A percentile compares a stretch with the other conserved stretches of the same genome.
phyloP scores from a whole-genome alignment of 129 eudicot species.

The Artemisia annua region DNA sequence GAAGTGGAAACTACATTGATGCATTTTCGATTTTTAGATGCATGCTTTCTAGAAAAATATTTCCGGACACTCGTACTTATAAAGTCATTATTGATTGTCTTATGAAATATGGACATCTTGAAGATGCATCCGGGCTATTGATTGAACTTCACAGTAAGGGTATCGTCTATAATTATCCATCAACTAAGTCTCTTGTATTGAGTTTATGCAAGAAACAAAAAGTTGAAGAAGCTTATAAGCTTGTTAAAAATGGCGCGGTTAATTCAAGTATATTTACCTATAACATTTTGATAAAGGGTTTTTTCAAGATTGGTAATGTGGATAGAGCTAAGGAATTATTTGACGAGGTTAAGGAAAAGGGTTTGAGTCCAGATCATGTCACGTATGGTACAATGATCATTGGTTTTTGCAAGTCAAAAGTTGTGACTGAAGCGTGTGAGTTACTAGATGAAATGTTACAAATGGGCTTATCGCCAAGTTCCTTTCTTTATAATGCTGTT shows the following conservation, averaged over 20 bases:
- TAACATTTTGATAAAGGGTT: slow-evolving; percentile 32
- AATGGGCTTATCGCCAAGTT: slow-evolving; percentile 12
- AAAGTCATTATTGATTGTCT: slow-evolving; percentile 27
- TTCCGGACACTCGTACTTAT: slow-evolving; percentile 11
- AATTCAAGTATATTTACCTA: slow-evolving; percentile 18
- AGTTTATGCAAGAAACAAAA: slow-evolving; percentile 35
- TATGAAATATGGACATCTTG: slow-evolving; percentile 3
- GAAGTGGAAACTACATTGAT: slow-evolving; percentile 13
- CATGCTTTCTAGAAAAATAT: slow-evolving; percentile 31
- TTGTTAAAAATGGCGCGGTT: slow-evolving; percentile 24
- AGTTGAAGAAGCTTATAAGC: slow-evolving; percentile 32
- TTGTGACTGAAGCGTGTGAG: slow-evolving; percentile 20
- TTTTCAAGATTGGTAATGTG: slow-evolving; percentile 26
- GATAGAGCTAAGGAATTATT: slow-evolving; percentile 29
- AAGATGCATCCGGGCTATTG: slow-evolving; percentile 24
- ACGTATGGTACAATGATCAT: slow-evolving; percentile 23
- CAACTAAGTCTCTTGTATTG: slow-evolving; percentile 8
- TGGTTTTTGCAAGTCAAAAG: slow-evolving; percentile 29
- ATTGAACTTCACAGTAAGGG: slow-evolving; percentile 31
- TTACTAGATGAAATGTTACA: slow-evolving; percentile 33
- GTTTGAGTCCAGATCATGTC: slow-evolving; percentile 18
- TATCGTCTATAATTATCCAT: slow-evolving; percentile 12
- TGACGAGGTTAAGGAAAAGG: slow-evolving; percentile 26
- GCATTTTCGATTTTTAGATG: slow-evolving; percentile 36
- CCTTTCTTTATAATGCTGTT: slow-evolving; percentile 10